Percentiles rank a stretch among this genome's conserved stretches.
Evolutionary conservation across 306 rosid species (phyloP).

Genomic region (Casuarina cunninghamiana): DNA sequence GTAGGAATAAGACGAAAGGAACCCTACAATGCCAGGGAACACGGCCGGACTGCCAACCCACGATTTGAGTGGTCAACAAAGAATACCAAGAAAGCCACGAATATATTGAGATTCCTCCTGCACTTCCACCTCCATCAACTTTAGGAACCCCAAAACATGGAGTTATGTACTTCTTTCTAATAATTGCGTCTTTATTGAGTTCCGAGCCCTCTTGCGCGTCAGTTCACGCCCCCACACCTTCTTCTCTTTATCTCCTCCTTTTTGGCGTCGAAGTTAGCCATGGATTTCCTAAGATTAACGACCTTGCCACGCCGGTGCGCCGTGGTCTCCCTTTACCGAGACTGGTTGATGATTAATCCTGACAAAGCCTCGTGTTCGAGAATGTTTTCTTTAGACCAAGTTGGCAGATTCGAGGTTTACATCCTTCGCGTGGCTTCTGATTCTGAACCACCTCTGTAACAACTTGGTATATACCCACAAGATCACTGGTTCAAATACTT

Average conservation of each 20-base stretch:
- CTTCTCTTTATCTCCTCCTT: neutral
- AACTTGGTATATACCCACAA: neutral
- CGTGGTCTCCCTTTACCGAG: too few species aligned
- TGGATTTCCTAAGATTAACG: slow-evolving; percentile 20
- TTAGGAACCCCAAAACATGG: neutral
- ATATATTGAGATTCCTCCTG: slow-evolving; percentile 6
- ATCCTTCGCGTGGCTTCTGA: neutral
- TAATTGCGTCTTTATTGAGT: slow-evolving; percentile 75
- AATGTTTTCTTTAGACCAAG: neutral
- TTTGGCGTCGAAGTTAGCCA: slow-evolving; percentile 29
- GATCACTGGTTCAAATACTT: too few species aligned
- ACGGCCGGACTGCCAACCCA: neutral
- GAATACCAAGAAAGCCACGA: neutral
- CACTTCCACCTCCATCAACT: neutral
- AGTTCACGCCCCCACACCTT: slow-evolving; percentile 35
- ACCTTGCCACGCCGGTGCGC: slow-evolving; percentile 4
- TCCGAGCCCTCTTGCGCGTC: slow-evolving; percentile 42
- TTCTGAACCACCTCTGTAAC: neutral
- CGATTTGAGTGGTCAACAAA: neutral
- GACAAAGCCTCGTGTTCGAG: too few species aligned
- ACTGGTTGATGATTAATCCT: too few species aligned
- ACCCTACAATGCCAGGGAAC: neutral
- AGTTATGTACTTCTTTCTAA: slow-evolving; percentile 34
- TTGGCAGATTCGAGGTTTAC: neutral
- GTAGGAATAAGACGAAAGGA: too few species aligned